Base-by-base conservation (phyloP, 306 rosid genomes). In the Dalbergia oliveri region DNA sequence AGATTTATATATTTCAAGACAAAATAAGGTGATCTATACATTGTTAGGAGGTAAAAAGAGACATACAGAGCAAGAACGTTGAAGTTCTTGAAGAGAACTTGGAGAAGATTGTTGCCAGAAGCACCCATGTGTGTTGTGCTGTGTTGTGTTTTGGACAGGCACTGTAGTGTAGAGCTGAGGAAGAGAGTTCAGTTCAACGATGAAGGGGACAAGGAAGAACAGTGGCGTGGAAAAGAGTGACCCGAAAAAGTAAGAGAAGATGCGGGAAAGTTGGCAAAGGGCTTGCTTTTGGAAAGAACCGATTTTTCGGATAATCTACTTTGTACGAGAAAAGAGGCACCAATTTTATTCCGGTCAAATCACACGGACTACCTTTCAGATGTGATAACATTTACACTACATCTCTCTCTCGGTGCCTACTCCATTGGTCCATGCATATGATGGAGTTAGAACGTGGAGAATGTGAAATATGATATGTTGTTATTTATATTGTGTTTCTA, bases 41-140 rank as follows among this genome's bases (percentile, higher is more conserved):
- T 2, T 14, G 18, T 50, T 5, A 51, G 4, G 44, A 5, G 49
- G 31, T 7, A n/a, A 21, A 62, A 43, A 75, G 76, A 60, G 31
- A 16, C 89, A 62, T 89, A 94, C 97, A 94, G 77, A 80, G 98
- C 97, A 82, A 94, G 97, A 86, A 91, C 95, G 76, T 91, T 95
- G 79, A 94, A 94, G 88, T 94, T 94, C 65, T 89, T 94, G 26
- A 80, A 86, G 35, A 94, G 79, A 4, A 94, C 98, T 89, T 88
- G 95, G 69, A 91, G 92, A 79, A 94, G 87, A 82, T 86, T 84
- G 87, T 84, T 90, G 56, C 84, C 86, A 21, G 91, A 85, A 67
- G 43, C 9, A 53, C 91, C 92, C 98, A 94, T 94, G 4, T 54
- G 57, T 62, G 53, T 73, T 37, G 82, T 66, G 37, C 0, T 73